Evolutionary conservation across 2,329 filamentous ascomycete species (phyloP).

Genomic region (Paraphoma chrysanthemicola): DNA sequence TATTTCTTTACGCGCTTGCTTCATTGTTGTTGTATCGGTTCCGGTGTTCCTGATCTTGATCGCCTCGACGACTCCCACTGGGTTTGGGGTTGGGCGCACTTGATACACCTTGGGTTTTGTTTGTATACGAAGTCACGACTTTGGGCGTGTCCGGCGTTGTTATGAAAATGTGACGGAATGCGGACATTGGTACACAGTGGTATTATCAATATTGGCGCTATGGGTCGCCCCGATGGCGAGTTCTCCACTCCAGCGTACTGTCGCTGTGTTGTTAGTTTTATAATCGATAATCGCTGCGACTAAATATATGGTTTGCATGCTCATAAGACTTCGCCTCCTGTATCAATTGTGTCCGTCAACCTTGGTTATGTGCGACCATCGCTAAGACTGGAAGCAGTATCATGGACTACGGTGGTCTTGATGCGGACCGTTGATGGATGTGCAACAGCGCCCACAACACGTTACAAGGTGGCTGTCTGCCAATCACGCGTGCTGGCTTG

Average conservation of each 20-base stretch:
- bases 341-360: background rate
- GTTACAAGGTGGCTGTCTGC: constrained; percentile 2
- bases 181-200: constrained; percentile 4
- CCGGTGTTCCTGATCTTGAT: background rate
- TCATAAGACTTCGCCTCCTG: background rate
- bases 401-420: background rate
- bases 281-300: constrained; percentile 24
- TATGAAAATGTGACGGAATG: constrained; percentile 8
- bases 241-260: constrained; percentile 11
- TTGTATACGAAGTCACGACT: constrained; percentile 18
- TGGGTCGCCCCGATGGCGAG: constrained; percentile 15
- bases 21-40: too few relatives aligned
- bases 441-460: constrained; percentile 1
- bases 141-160: constrained; percentile 8
- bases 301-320: background rate
- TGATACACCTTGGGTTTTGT: constrained; percentile 16
- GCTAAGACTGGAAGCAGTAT: too few relatives aligned
- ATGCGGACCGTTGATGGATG: constrained; percentile 7
- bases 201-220: constrained; percentile 15
- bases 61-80: background rate
- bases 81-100: constrained; percentile 9
- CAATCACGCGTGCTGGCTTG: constrained; percentile 8
- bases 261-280: constrained; percentile 13
- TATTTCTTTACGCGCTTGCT: too few relatives aligned
- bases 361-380: background rate